Evolutionary conservation across 352 stramenopile species (phyloP).

Genomic region (Phytophthora sojae): DNA sequence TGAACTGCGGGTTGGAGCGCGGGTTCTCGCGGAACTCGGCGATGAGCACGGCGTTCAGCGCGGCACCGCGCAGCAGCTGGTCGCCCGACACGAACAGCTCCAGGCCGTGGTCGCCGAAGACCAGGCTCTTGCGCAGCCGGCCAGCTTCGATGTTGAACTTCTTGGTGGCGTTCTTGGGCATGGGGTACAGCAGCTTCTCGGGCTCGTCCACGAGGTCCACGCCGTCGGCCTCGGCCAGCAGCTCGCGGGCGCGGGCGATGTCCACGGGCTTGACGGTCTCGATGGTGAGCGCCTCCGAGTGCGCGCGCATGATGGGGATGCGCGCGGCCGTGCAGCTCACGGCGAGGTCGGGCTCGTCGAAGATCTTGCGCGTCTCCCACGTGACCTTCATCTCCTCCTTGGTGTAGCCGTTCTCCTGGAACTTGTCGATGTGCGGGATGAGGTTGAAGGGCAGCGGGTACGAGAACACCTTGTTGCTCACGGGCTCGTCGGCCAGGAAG

Average conservation of each 20-base stretch:
- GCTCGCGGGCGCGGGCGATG: slow-evolving; percentile 80
- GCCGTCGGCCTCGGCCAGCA: slow-evolving; percentile 89
- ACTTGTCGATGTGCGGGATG: slow-evolving; percentile 99
- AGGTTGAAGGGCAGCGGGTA: slow-evolving; percentile 99
- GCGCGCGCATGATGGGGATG: slow-evolving; percentile 97
- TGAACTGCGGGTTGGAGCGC: slow-evolving; percentile 64
- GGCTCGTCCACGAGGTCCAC: slow-evolving; percentile 95
- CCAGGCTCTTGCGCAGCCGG: slow-evolving; percentile 92
- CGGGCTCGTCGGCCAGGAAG: slow-evolving; percentile 74
- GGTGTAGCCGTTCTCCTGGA: slow-evolving; percentile 98
- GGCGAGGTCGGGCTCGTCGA: slow-evolving; percentile 82
- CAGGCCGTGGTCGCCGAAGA: slow-evolving; percentile 96
- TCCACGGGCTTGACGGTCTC: slow-evolving; percentile 93
- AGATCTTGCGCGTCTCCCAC: slow-evolving; percentile 99
- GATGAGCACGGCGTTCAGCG: slow-evolving; percentile 98
- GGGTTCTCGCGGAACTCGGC: slow-evolving; percentile 92
- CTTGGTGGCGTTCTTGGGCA: slow-evolving; percentile 97
- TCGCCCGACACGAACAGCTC: slow-evolving; percentile 98
- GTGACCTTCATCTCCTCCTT: slow-evolving; percentile 99
- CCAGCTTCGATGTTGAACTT: slow-evolving; percentile 99
- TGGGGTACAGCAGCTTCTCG: slow-evolving; percentile 92
- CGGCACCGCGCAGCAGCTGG: slow-evolving; percentile 96
- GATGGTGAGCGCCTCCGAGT: slow-evolving; percentile 97
- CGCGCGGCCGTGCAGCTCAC: slow-evolving; percentile 96
- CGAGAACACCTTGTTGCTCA: slow-evolving; percentile 95